Percentiles rank a stretch among this genome's conserved stretches.
Evolutionary conservation across 73 alveolate species (phyloP).

Genomic region (Paramecium sonneborni): DNA sequence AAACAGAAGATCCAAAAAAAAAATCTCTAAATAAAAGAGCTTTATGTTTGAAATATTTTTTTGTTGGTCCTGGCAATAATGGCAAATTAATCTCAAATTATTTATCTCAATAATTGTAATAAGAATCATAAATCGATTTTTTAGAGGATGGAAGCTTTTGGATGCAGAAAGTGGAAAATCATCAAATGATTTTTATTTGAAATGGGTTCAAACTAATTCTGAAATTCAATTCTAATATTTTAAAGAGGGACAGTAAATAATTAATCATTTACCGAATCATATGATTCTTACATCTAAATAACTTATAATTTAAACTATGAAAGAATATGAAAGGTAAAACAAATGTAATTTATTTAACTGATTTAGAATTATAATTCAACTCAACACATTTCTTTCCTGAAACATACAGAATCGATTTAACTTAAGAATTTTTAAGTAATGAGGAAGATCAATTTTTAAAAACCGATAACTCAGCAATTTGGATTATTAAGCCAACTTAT

Average conservation of each 20-base stretch:
- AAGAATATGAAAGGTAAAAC: constrained; percentile 59
- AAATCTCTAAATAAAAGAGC: not conserved
- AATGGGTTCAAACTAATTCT: constrained; percentile 65
- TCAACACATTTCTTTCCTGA: constrained; percentile 64
- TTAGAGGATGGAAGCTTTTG: constrained; percentile 66
- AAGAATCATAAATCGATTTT: not conserved
- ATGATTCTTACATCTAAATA: constrained; percentile 58
- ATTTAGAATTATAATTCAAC: constrained; percentile 39
- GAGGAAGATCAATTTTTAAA: constrained; percentile 59
- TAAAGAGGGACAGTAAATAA: constrained; percentile 58
- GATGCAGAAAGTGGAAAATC: constrained; percentile 59
- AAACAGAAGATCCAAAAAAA: constrained; percentile 47
- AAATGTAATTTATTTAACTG: not conserved
- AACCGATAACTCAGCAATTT: constrained; percentile 40
- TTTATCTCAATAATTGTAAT: constrained; percentile 40
- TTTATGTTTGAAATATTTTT: not conserved
- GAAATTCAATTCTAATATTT: constrained; percentile 60
- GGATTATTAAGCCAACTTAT: constrained; percentile 67
- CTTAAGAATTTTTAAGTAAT: constrained; percentile 31
- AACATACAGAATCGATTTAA: constrained; percentile 60
- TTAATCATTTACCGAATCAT: constrained; percentile 60
- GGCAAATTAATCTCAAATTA: constrained; percentile 25
- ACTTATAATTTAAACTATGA: constrained; percentile 53
- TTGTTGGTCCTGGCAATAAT: constrained; percentile 48
- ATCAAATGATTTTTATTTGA: constrained; percentile 59